Evolutionary conservation across 208 protist genomes (phyloP).

Genomic region (Leishmania guyanensis): DNA sequence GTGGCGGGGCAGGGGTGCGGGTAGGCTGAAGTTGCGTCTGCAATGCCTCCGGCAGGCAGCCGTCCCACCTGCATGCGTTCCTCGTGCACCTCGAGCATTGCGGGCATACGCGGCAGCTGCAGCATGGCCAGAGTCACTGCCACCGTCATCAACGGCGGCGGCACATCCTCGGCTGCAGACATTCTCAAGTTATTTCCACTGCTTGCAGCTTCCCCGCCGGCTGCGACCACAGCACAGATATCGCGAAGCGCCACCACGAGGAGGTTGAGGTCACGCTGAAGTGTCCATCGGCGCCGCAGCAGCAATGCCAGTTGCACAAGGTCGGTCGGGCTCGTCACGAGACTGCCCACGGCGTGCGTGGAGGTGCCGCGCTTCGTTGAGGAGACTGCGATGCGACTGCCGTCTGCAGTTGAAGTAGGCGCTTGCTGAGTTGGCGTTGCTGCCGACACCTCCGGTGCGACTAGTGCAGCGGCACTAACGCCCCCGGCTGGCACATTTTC

Average conservation of each 20-base stretch:
- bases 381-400: background rate
- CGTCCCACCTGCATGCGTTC: background rate
- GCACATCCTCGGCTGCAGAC: background rate
- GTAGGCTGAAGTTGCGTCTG: background rate
- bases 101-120: slow-evolving; percentile 2
- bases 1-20: slow-evolving; percentile 8
- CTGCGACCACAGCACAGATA: background rate
- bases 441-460: background rate
- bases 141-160: slow-evolving; percentile 7
- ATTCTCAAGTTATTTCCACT: background rate
- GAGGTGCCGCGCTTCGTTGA: background rate
- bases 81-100: background rate
- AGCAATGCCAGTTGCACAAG: slow-evolving; percentile 29
- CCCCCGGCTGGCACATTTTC: background rate
- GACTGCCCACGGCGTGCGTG: background rate
- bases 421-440: background rate
- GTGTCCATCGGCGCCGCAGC: slow-evolving; percentile 22
- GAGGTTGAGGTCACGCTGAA: slow-evolving; percentile 24
- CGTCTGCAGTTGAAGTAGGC: background rate
- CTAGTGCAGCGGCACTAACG: background rate
- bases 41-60: background rate
- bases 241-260: slow-evolving; percentile 16
- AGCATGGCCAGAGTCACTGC: slow-evolving; percentile 5
- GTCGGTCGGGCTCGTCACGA: slow-evolving; percentile 9
- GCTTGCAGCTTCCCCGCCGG: background rate